phyloP scores from a whole-genome alignment of 2,329 filamentous ascomycete genomes.

The Podosphaera xanthii region DNA sequence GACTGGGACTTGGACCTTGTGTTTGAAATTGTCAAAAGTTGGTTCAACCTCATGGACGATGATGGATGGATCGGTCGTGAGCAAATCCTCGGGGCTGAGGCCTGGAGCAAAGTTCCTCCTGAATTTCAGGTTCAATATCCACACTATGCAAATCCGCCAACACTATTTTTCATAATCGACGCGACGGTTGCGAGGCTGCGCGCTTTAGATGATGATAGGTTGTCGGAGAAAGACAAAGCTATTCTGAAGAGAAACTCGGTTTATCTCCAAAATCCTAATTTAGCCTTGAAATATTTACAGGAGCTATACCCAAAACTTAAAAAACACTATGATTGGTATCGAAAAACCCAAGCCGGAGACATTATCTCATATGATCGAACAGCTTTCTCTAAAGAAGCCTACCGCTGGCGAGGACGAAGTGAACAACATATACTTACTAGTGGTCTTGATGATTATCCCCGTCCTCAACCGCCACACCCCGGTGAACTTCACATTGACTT shows the following conservation, averaged over 20 bases:
- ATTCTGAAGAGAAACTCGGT: slow-evolving; percentile 29
- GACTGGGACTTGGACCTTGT: slow-evolving; percentile 89
- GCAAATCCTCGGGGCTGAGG: slow-evolving; percentile 80
- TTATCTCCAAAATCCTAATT: slow-evolving; percentile 42
- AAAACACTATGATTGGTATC: slow-evolving; percentile 87
- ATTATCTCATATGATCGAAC: slow-evolving; percentile 78
- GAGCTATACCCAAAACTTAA: slow-evolving; percentile 70
- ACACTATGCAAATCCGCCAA: slow-evolving; percentile 92
- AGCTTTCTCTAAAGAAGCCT: slow-evolving; percentile 74
- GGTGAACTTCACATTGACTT: slow-evolving; percentile 90
- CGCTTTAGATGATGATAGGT: slow-evolving; percentile 24
- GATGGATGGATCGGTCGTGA: slow-evolving; percentile 96
- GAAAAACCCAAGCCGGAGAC: slow-evolving; percentile 72
- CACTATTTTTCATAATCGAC: slow-evolving; percentile 74
- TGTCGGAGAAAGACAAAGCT: slow-evolving; percentile 20
- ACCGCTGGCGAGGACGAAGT: slow-evolving; percentile 83
- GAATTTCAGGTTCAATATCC: slow-evolving; percentile 95
- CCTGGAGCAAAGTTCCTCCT: slow-evolving; percentile 75
- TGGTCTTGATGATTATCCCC: slow-evolving; percentile 88
- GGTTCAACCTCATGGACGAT: slow-evolving; percentile 89
- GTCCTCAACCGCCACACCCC: slow-evolving; percentile 78
- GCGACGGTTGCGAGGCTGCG: slow-evolving; percentile 61
- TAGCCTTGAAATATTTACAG: slow-evolving; percentile 48
- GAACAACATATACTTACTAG: slow-evolving; percentile 74
- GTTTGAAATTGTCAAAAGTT: slow-evolving; percentile 73